Conservation (phyloP, 2,329 filamentous ascomycete species). For the Daldinia eschscholtzii region DNA sequence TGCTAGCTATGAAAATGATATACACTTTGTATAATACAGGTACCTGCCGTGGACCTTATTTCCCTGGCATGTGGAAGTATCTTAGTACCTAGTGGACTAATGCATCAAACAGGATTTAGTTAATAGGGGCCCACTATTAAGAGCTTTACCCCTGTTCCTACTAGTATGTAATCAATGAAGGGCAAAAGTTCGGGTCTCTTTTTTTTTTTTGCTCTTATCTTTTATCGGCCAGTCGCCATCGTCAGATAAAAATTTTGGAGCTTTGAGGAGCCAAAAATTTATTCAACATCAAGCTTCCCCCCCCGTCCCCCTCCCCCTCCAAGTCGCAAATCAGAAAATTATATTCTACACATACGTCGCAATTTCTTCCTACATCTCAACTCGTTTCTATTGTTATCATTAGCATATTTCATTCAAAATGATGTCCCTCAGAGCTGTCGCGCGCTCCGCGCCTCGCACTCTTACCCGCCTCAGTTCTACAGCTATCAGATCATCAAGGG, state of each 20-base stretch:
- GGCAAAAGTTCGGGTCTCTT: slow-evolving; percentile 7
- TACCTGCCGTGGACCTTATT: neutral
- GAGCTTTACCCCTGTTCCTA: slow-evolving; percentile 8
- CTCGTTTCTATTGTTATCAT: neutral
- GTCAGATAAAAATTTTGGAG: slow-evolving; percentile 44
- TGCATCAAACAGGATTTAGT: neutral
- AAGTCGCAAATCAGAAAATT: neutral
- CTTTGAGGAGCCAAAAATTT: slow-evolving; percentile 19
- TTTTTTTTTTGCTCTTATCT: neutral
- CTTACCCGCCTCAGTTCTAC: slow-evolving; percentile 68
- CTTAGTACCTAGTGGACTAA: neutral
- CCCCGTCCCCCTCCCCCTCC: slow-evolving; percentile 11
- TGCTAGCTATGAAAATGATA: neutral
- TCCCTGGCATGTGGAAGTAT: neutral
- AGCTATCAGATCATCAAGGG: slow-evolving; percentile 63
- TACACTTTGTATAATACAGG: neutral
- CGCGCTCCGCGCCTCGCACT: slow-evolving; percentile 75
- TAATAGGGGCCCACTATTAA: neutral
- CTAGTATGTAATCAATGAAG: neutral
- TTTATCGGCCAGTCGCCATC: slow-evolving; percentile 30
- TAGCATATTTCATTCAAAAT: slow-evolving; percentile 60
- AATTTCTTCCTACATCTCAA: neutral
- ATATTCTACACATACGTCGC: neutral
- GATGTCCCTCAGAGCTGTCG: slow-evolving; percentile 76
- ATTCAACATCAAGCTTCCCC: slow-evolving; percentile 35